These are phyloP conservation scores for Aegilops speltoides DNA, from an alignment of 176 grass and related monocot species.

Conservation along the genomic window DNA sequence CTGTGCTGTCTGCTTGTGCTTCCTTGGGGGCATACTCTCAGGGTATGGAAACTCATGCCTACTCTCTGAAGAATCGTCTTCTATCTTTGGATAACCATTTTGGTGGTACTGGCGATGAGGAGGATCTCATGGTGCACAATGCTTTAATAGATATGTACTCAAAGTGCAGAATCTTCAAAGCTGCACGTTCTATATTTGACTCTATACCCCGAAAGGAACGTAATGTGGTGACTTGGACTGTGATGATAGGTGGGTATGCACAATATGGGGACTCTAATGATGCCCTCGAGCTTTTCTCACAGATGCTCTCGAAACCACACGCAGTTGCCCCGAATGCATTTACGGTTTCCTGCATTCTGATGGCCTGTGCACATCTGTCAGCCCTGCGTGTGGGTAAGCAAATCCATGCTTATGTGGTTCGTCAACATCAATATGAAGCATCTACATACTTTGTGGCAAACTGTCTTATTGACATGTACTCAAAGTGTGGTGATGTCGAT, in stretches of 20 bases:
- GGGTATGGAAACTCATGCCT: constrained; percentile 81
- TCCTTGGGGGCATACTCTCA: constrained; percentile 68
- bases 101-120: constrained; percentile 29
- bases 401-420: constrained; percentile 73
- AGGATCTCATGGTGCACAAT: constrained; percentile 81
- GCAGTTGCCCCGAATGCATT: constrained; percentile 62
- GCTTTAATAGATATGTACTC: constrained; percentile 92
- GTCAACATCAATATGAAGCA: constrained; percentile 33
- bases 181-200: constrained; percentile 61
- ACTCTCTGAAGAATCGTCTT: constrained; percentile 70
- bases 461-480: constrained; percentile 91
- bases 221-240: constrained; percentile 89
- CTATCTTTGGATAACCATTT: constrained; percentile 39
- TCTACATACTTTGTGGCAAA: constrained; percentile 60
- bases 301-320: constrained; percentile 54
- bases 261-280: constrained; percentile 76
- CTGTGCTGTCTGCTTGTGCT: constrained; percentile 78
- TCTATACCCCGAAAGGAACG: constrained; percentile 53
- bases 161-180: constrained; percentile 69
- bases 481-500: constrained; percentile 71
- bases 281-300: constrained; percentile 61
- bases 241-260: constrained; percentile 89
- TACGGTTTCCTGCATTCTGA: constrained; percentile 77
- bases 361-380: constrained; percentile 80
- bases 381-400: constrained; percentile 74